Percentiles rank a stretch among this genome's conserved stretches.
Evolutionary conservation across 306 rosid species (phyloP).

Genomic region (Corylus americana): DNA sequence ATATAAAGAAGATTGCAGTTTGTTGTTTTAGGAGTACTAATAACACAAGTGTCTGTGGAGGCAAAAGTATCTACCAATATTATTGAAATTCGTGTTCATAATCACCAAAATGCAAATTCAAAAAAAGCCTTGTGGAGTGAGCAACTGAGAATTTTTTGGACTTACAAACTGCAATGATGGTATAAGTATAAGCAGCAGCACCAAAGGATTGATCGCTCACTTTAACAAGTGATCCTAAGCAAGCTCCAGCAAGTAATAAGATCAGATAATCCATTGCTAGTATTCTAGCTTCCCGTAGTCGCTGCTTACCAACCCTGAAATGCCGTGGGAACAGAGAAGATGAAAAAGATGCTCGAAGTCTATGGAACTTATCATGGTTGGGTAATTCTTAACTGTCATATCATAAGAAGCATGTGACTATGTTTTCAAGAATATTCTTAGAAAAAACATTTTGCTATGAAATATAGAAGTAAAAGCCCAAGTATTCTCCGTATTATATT

Average conservation of each 20-base stretch:
- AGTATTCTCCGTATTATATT: neutral
- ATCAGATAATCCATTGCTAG: conserved; percentile 89
- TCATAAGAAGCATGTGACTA: neutral
- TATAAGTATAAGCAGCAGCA: conserved; percentile 68
- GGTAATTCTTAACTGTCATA: neutral
- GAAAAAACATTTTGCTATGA: neutral
- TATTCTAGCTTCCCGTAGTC: conserved; percentile 79
- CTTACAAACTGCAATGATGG: conserved; percentile 97
- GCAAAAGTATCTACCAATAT: conserved; percentile 7
- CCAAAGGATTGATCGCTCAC: conserved; percentile 72
- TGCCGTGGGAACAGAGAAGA: conserved; percentile 24
- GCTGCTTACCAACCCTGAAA: conserved; percentile 82
- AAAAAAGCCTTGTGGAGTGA: neutral
- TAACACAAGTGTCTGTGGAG: neutral
- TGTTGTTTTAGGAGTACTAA: neutral
- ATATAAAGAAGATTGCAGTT: neutral
- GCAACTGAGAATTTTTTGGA: conserved; percentile 17
- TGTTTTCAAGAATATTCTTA: neutral
- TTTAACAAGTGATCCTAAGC: conserved; percentile 82
- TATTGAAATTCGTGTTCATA: neutral
- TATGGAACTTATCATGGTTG: too few relatives aligned
- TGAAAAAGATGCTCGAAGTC: neutral
- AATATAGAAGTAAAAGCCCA: neutral
- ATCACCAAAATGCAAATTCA: neutral
- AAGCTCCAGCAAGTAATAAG: conserved; percentile 92